These are phyloP conservation scores for Corchorus capsularis DNA, from an alignment of 345 rosid species.

Conservation along the genomic window DNA sequence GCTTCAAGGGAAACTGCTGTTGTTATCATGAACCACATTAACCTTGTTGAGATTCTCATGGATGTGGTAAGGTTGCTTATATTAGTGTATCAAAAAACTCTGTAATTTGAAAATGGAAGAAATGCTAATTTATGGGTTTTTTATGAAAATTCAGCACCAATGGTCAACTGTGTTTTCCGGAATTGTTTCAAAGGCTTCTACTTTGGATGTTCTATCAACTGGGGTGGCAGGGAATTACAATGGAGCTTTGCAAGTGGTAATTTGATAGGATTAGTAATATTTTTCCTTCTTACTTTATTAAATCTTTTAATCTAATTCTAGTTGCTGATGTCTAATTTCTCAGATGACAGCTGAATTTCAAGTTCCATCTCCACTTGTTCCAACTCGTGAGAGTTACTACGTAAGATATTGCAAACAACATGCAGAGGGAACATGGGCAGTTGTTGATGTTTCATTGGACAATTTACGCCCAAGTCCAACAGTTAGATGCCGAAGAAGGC, in stretches of 20 bases:
- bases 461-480: slow-evolving; percentile 51
- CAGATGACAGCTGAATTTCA: slow-evolving; percentile 89
- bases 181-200: slow-evolving; percentile 64
- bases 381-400: slow-evolving; percentile 73
- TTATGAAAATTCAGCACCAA: slow-evolving; percentile 49
- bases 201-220: slow-evolving; percentile 60
- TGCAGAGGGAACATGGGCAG: slow-evolving; percentile 81
- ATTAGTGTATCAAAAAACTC: background rate
- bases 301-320: background rate
- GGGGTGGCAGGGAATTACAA: slow-evolving; percentile 70
- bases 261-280: too few species aligned
- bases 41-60: slow-evolving; percentile 80
- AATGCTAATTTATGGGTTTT: background rate
- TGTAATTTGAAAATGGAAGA: background rate
- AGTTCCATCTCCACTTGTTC: slow-evolving; percentile 77
- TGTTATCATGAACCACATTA: slow-evolving; percentile 68
- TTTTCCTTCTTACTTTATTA: background rate
- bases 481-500: slow-evolving; percentile 64
- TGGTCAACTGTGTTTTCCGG: slow-evolving; percentile 80
- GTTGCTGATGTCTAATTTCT: background rate
- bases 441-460: slow-evolving; percentile 93
- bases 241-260: slow-evolving; percentile 85
- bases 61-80: slow-evolving; percentile 47
- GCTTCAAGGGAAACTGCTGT: slow-evolving; percentile 68
- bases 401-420: slow-evolving; percentile 80